These are phyloP conservation scores for Bolboschoenus planiculmis DNA, from an alignment of 176 grass and related monocot genomes.

Conservation along the genomic window DNA sequence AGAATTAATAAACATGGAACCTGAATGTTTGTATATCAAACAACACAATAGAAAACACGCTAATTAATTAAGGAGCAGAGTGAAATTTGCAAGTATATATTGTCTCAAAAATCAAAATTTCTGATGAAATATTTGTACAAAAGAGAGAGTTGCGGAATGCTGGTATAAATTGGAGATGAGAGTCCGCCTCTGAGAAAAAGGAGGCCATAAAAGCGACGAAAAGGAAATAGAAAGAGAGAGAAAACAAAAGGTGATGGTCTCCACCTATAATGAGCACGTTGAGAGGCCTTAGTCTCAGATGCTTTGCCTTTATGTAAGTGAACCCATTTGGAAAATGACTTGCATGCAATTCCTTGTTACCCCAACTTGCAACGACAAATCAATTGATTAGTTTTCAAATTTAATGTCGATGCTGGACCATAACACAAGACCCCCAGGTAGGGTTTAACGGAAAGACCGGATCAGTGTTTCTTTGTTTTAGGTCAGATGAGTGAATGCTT, in stretches of 20 bases:
- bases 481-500: conserved; percentile 6
- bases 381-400: neutral
- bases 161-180: neutral
- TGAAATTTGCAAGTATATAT: neutral
- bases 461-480: conserved; percentile 14
- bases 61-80: neutral
- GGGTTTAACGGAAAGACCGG: conserved; percentile 7
- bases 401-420: neutral
- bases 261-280: conserved; percentile 22
- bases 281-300: conserved; percentile 24
- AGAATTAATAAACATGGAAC: neutral
- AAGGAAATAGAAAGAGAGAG: neutral
- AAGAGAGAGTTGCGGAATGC: neutral
- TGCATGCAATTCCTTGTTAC: conserved; percentile 10
- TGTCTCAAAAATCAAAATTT: neutral
- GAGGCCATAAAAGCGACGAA: conserved; percentile 1
- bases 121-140: neutral
- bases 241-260: conserved; percentile 20
- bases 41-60: neutral
- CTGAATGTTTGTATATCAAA: neutral
- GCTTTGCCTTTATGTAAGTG: conserved; percentile 26
- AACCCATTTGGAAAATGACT: conserved; percentile 9
- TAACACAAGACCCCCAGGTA: neutral
- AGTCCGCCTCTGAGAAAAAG: neutral
- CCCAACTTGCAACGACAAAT: conserved; percentile 9